Evolutionary conservation across 2,329 filamentous ascomycete genomes (phyloP), one percentile per base, ranked within the genome.

Genomic region (Didymella lethalis): DNA sequence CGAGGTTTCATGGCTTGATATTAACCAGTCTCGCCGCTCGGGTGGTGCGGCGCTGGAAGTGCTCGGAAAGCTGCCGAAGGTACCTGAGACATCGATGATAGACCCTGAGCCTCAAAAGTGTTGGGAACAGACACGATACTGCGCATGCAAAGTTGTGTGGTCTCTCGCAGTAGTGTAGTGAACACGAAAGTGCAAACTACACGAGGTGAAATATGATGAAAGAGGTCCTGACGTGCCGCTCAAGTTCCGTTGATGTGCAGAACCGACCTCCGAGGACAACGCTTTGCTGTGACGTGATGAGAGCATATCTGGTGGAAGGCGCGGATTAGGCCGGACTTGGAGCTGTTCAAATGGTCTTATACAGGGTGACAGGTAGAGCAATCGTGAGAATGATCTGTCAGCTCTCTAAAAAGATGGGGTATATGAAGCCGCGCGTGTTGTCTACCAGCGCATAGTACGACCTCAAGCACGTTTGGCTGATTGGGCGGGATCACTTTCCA

Each of bases 401-500:
- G 23, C 25, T 4, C 4, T 28, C 16, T n/a, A 2, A 25, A 12
- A 16, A 8, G 2, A 48, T 26, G 4, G 16, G 1, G 18, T 34
- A 10, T 25, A 20, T 1, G 3, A 12, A 16, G 12, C 4, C 8
- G 38, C 23, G 5, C 12, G 38, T 34, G 38, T 41, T n/a, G n/a
- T 32, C 10, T 44, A n/a, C 38, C 36, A 18, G n/a, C 36, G 34
- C 26, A 48, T 25, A 49, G 46, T 50, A 36, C 32, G 16, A 36
- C 16, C 32, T 36, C 32, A 59, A 32, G 46, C 29, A 43, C 20
- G 20, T 40, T 41, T 46, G 29, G 45, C n/a, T 47, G 56, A 59
- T 59, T 59, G 56, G 56, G 41, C 28, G 50, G 56, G 49, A 54
- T 41, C 56, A 47, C 23, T 50, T 54, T 54, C 23, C 56, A 54